Evolutionary conservation across 495 filamentous ascomycete species (phyloP).

Genomic region (Tricharina praecox): DNA sequence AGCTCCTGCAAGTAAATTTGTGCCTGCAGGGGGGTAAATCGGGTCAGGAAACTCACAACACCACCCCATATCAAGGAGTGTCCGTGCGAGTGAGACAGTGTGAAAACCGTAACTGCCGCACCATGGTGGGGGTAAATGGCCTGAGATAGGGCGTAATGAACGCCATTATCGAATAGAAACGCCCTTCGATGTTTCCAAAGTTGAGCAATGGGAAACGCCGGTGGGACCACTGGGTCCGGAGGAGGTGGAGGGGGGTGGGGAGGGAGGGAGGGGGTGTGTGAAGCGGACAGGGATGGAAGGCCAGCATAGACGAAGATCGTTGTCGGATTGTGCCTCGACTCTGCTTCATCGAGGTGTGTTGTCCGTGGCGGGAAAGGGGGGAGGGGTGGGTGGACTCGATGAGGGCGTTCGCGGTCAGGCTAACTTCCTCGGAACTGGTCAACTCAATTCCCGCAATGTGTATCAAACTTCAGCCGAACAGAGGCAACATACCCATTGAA

Average conservation of each 20-base stretch:
- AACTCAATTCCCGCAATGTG: slow-evolving; percentile 12
- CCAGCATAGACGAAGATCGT: slow-evolving; percentile 25
- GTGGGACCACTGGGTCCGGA: slow-evolving; percentile 3
- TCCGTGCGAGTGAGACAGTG: slow-evolving; percentile 24
- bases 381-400: slow-evolving; percentile 14
- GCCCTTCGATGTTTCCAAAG: slow-evolving; percentile 11
- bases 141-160: slow-evolving; percentile 22
- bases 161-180: slow-evolving; percentile 21
- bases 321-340: slow-evolving; percentile 25
- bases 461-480: slow-evolving; percentile 7
- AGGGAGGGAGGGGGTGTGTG: slow-evolving; percentile 13
- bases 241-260: too few species aligned
- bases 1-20: slow-evolving; percentile 22
- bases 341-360: slow-evolving; percentile 26
- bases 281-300: slow-evolving; percentile 20
- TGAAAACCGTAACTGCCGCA: slow-evolving; percentile 16
- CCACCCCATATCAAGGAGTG: not conserved
- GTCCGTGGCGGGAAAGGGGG: slow-evolving; percentile 17
- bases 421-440: slow-evolving; percentile 26
- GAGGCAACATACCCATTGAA: slow-evolving; percentile 5
- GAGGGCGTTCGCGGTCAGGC: slow-evolving; percentile 20
- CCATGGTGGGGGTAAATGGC: slow-evolving; percentile 25
- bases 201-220: not conserved
- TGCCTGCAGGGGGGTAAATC: slow-evolving; percentile 11
- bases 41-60: not conserved